Percentiles rank a stretch among this genome's conserved stretches.
These are phyloP conservation scores for Aspergillus conjunctus DNA, from an alignment of 495 filamentous ascomycete genomes.

Conservation along the genomic window DNA sequence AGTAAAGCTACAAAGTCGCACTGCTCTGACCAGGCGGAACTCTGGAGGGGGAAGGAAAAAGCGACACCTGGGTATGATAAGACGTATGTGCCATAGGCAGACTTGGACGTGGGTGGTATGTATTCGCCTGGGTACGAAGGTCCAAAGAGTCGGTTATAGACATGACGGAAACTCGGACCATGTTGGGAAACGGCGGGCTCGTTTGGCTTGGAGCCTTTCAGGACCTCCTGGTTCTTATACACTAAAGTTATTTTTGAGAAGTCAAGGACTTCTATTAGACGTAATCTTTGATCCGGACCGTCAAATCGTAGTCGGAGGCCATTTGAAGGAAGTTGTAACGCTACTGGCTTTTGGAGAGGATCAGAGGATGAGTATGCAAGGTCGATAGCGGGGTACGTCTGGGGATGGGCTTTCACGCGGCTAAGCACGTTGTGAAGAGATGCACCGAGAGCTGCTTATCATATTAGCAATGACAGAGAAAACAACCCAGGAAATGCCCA, in stretches of 20 bases:
- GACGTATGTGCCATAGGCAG: conserved; percentile 70
- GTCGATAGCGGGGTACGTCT: conserved; percentile 78
- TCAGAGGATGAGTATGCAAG: conserved; percentile 69
- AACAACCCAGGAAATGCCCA: conserved; percentile 40
- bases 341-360: conserved; percentile 71
- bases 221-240: conserved; percentile 83
- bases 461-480: conserved; percentile 27
- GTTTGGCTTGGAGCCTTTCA: conserved; percentile 58
- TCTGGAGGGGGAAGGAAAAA: conserved; percentile 81
- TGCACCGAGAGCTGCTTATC: conserved; percentile 70
- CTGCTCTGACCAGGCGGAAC: conserved; percentile 73
- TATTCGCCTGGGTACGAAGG: conserved; percentile 93
- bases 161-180: conserved; percentile 84
- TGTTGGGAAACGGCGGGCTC: conserved; percentile 44
- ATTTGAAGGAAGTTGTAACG: conserved; percentile 76
- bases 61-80: conserved; percentile 93
- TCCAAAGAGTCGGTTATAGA: conserved; percentile 88
- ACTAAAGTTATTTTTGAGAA: conserved; percentile 82
- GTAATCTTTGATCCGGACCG: conserved; percentile 86
- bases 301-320: conserved; percentile 91
- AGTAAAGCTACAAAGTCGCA: conserved; percentile 86
- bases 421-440: conserved; percentile 87
- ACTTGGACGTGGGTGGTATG: conserved; percentile 56
- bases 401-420: conserved; percentile 80
- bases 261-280: conserved; percentile 86